Evolutionary conservation across 345 rosid genomes (phyloP), one percentile per base, ranked within the genome.

Genomic region (Moricandia moricandioides): DNA sequence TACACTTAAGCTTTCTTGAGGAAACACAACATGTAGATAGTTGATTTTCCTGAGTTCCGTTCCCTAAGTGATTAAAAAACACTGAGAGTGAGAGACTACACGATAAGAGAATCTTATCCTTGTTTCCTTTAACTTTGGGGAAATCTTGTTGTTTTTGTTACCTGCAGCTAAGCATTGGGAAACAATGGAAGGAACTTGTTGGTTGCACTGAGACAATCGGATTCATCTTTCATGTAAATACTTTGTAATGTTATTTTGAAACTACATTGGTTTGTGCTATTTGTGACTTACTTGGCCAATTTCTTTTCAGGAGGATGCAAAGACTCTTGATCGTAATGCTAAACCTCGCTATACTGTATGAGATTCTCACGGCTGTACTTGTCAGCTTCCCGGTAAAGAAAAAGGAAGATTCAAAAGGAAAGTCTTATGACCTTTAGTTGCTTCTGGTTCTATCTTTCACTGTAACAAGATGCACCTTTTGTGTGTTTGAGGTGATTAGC

Each of bases 131-230:
- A 7, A 7, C 6, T 27, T 37, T 55, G 11, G 16, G 56, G 26
- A 9, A 49, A 21, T 21, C 24, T 33, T 43, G 7, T 45, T 34
- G 29, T 11, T 55, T 24, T 0, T 54, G 10, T 40, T 30, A 24
- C 16, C 24, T 71, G 69, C 88, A 95, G 99, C 29, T 84, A 55
- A 89, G 93, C 85, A 92, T 95, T 62, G 99, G 93, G 70, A 90
- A 87, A 60, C 99, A 90, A 65, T 90, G 96, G 99, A 92, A 90
- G 86, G 97, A 87, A 71, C 77, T 89, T 27, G 77, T 95, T 21
- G 96, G 90, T 65, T 86, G 77, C 83, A 85, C 79, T 31, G 96
- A 85, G 0, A 63, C 80, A 43, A 86, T 92, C 3, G 97, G 93
- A 35, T 92, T 87, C 79, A 87, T 92, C 30, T 76, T 89, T 69